Evolutionary conservation across 352 stramenopile genomes (phyloP).

Genomic region (Phytophthora crassamura): DNA sequence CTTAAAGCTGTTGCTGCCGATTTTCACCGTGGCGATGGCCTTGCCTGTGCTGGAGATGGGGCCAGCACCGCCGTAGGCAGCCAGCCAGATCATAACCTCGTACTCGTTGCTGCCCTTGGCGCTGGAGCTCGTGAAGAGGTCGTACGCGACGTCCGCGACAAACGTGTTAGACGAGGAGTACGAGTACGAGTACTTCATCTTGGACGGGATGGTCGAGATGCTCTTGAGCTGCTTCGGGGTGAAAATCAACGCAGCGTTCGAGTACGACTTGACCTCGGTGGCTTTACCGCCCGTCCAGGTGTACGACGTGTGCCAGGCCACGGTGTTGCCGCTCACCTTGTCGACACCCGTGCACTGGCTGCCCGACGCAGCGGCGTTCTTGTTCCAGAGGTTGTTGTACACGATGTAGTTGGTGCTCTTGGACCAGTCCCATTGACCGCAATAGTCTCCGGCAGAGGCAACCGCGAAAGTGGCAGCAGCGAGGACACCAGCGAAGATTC

Average conservation of each 20-base stretch:
- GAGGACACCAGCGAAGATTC: conserved; percentile 25
- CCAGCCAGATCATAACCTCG: conserved; percentile 50
- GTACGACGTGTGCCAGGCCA: conserved; percentile 53
- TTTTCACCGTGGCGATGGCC: conserved; percentile 28
- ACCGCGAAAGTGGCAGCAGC: conserved; percentile 21
- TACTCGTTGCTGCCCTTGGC: conserved; percentile 35
- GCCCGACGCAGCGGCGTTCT: conserved; percentile 38
- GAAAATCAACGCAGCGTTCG: conserved; percentile 49
- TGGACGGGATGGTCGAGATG: conserved; percentile 40
- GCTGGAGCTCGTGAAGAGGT: conserved; percentile 40
- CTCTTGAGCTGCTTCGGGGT: conserved; percentile 30
- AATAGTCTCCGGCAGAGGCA: conserved; percentile 27
- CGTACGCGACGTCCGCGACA: conserved; percentile 41
- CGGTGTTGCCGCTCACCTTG: conserved; percentile 36
- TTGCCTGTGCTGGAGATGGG: conserved; percentile 40
- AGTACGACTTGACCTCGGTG: conserved; percentile 51
- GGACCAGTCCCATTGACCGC: conserved; percentile 45
- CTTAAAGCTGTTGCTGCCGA: conserved; percentile 31
- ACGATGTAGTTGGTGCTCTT: conserved; percentile 48
- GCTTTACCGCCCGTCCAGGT: conserved; percentile 36
- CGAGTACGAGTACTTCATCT: conserved; percentile 38
- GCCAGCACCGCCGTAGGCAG: conserved; percentile 29
- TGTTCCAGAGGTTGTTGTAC: conserved; percentile 63
- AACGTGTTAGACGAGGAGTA: conserved; percentile 24
- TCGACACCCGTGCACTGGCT: conserved; percentile 54